Conservation (phyloP, 2,329 filamentous ascomycete genomes). For the Penicillium sp. region DNA sequence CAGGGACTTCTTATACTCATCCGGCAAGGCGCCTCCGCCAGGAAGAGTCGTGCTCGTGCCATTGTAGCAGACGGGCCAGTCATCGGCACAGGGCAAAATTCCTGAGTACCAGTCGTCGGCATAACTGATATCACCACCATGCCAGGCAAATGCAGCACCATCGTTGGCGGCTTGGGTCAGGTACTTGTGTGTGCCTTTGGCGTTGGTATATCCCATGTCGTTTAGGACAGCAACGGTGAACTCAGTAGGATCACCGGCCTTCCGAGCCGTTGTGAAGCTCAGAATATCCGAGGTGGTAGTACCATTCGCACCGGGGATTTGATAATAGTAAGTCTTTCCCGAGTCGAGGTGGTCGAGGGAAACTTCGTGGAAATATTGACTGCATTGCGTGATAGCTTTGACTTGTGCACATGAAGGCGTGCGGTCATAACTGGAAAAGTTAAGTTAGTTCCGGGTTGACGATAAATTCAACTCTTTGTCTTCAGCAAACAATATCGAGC, state of each 20-base stretch:
- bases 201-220: constrained; percentile 61
- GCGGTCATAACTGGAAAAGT: constrained; percentile 49
- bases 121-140: constrained; percentile 57
- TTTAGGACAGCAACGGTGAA: constrained; percentile 56
- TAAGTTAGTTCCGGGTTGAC: background rate
- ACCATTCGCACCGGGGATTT: constrained; percentile 54
- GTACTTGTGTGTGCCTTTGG: constrained; percentile 52
- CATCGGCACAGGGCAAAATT: constrained; percentile 53
- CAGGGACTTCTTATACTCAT: constrained; percentile 51
- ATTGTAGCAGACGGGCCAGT: constrained; percentile 59
- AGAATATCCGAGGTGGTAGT: constrained; percentile 53
- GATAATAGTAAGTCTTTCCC: constrained; percentile 57
- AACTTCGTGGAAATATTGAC: constrained; percentile 58
- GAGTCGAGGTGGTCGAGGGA: constrained; percentile 47
- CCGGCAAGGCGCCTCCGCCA: constrained; percentile 37
- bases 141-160: constrained; percentile 57
- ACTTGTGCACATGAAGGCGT: constrained; percentile 56
- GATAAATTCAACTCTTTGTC: background rate
- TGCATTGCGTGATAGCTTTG: constrained; percentile 53
- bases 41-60: constrained; percentile 50
- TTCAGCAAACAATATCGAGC: background rate
- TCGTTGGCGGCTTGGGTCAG: constrained; percentile 47
- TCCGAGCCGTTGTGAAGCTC: constrained; percentile 53
- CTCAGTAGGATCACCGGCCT: constrained; percentile 45
- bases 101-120: constrained; percentile 58